Percentiles rank a stretch among this genome's conserved stretches.
These are phyloP conservation scores for Litchi chinensis DNA, from an alignment of 345 rosid genomes.

Conservation along the genomic window DNA sequence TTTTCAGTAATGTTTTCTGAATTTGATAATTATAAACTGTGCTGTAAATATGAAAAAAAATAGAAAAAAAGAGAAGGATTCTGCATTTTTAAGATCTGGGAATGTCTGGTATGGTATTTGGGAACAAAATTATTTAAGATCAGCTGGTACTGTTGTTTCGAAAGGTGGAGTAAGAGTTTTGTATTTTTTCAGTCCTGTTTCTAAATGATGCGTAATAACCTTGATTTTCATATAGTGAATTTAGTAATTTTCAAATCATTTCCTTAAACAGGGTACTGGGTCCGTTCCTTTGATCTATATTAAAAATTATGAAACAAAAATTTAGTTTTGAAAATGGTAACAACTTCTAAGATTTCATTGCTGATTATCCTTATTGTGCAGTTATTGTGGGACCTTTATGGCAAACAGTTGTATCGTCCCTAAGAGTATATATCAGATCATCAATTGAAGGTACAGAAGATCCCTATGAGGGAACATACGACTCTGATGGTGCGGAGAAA, in stretches of 20 bases:
- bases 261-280: not conserved
- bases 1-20: not conserved
- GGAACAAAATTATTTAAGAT: not conserved
- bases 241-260: not conserved
- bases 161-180: not conserved
- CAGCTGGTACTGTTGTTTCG: not conserved
- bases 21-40: not conserved
- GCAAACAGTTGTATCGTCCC: constrained; percentile 87
- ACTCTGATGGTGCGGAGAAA: constrained; percentile 92
- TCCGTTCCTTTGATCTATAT: not conserved
- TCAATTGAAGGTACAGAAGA: constrained; percentile 80
- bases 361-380: constrained; percentile 40
- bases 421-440: constrained; percentile 65
- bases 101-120: not conserved
- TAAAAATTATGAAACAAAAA: not conserved
- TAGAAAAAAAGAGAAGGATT: not conserved
- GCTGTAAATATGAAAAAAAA: not conserved
- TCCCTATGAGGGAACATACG: constrained; percentile 78
- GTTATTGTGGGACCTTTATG: constrained; percentile 81
- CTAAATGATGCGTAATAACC: not conserved
- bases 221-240: not conserved
- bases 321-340: not conserved
- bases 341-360: not conserved
- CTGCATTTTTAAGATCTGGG: not conserved
- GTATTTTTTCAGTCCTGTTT: not conserved